A percentile compares a stretch with the other conserved stretches of the same genome.
Evolutionary conservation across 2,329 filamentous ascomycete species (phyloP).

Genomic region (Venturia pyrina): DNA sequence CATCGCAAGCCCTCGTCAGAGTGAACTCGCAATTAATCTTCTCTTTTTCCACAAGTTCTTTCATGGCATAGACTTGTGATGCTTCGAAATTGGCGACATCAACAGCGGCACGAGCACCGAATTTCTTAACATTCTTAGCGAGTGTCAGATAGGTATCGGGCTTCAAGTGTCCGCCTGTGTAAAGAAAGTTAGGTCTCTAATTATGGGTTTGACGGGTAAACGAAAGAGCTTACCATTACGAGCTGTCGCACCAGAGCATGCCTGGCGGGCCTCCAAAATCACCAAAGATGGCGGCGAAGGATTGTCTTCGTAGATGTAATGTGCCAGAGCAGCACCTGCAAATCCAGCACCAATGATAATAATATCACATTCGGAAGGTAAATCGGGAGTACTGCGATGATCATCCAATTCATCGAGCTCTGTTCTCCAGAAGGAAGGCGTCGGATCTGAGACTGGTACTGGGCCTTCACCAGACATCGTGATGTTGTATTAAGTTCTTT

Average conservation of each 20-base stretch:
- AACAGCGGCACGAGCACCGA: background rate
- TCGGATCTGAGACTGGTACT: slow-evolving; percentile 52
- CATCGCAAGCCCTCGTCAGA: background rate
- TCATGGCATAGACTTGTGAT: background rate
- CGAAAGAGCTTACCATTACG: background rate
- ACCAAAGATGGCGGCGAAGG: slow-evolving; percentile 45
- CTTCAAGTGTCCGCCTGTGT: background rate
- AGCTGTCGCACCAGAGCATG: slow-evolving; percentile 67
- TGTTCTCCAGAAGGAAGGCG: slow-evolving; percentile 63
- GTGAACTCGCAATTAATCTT: background rate
- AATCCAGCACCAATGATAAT: slow-evolving; percentile 68
- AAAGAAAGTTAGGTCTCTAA: background rate
- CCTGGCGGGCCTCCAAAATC: slow-evolving; percentile 68
- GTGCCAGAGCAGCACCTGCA: slow-evolving; percentile 61
- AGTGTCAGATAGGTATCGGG: background rate
- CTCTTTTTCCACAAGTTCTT: background rate
- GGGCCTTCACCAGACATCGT: slow-evolving; percentile 9
- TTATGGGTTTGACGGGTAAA: background rate
- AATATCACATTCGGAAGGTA: slow-evolving; percentile 56
- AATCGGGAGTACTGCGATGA: slow-evolving; percentile 54
- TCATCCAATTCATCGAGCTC: slow-evolving; percentile 56
- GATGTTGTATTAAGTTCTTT: background rate
- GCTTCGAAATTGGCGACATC: background rate
- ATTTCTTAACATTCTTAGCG: background rate
- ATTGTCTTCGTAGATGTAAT: slow-evolving; percentile 41